Evolutionary conservation across 495 filamentous ascomycete species (phyloP).

Genomic region (Articulospora tetracladia): DNA sequence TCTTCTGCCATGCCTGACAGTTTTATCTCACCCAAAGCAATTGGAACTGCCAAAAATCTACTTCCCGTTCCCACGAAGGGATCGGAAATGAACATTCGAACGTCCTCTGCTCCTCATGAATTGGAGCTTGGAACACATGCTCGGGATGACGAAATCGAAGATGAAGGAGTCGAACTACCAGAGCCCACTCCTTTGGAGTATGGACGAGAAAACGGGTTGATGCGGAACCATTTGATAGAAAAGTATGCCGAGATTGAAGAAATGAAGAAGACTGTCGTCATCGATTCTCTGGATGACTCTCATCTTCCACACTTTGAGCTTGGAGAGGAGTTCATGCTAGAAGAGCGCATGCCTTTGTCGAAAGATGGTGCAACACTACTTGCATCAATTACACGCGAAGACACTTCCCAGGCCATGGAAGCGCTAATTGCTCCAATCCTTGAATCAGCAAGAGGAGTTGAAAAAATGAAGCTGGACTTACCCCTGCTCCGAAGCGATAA

Average conservation of each 20-base stretch:
- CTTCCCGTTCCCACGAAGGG: no score
- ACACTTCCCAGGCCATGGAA: slow-evolving; percentile 19
- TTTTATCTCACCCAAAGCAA: no score
- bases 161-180: neutral
- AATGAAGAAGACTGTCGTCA: no score
- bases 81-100: no score
- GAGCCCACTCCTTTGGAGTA: slow-evolving; percentile 30
- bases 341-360: slow-evolving; percentile 27
- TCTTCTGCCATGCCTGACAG: no score
- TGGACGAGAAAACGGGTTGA: slow-evolving; percentile 36
- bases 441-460: slow-evolving; percentile 3
- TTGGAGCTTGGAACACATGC: no score
- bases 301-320: slow-evolving; percentile 28
- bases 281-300: no score
- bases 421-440: slow-evolving; percentile 23
- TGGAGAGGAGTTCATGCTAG: slow-evolving; percentile 7
- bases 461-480: slow-evolving; percentile 33
- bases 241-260: neutral
- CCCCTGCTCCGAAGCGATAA: slow-evolving; percentile 48
- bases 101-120: no score
- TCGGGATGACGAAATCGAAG: no score
- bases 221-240: slow-evolving; percentile 30
- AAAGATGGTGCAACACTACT: slow-evolving; percentile 20
- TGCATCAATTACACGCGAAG: slow-evolving; percentile 15
- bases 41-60: no score